A percentile compares a stretch with the other conserved stretches of the same genome.
These are phyloP conservation scores for Fusarium tuaranense DNA, from an alignment of 2,329 filamentous ascomycete genomes.

Conservation along the genomic window DNA sequence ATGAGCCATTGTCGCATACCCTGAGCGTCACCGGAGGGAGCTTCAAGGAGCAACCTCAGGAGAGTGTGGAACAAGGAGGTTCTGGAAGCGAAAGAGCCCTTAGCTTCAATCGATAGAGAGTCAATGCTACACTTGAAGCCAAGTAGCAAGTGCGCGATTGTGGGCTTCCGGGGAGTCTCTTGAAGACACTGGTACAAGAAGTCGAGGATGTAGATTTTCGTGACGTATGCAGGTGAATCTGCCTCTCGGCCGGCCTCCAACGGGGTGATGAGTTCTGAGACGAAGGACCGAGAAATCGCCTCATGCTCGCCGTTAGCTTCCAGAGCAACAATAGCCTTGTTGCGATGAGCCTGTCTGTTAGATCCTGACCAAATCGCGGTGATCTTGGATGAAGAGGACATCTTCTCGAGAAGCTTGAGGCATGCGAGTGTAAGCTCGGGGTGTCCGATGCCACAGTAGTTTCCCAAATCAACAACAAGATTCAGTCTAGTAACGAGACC, in stretches of 20 bases:
- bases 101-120: conserved; percentile 74
- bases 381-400: conserved; percentile 86
- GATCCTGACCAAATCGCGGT: conserved; percentile 75
- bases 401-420: conserved; percentile 84
- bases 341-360: conserved; percentile 73
- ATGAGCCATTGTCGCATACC: conserved; percentile 76
- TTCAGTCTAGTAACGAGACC: conserved; percentile 84
- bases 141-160: conserved; percentile 89
- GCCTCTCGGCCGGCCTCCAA: conserved; percentile 81
- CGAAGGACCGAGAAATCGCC: conserved; percentile 80
- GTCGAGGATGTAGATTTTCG: conserved; percentile 86
- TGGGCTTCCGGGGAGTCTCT: conserved; percentile 80
- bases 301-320: conserved; percentile 84
- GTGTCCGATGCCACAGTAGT: conserved; percentile 88
- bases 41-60: conserved; percentile 76
- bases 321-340: conserved; percentile 89
- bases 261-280: conserved; percentile 73
- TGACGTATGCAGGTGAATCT: conserved; percentile 78
- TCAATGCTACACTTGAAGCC: conserved; percentile 85
- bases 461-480: conserved; percentile 83
- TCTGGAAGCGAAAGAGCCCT: conserved; percentile 77
- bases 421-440: conserved; percentile 83
- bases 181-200: conserved; percentile 86
- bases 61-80: conserved; percentile 88
- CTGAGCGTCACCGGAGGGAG: conserved; percentile 72